Conservation (phyloP, 2,329 filamentous ascomycete genomes). For the Aureobasidium mangrovei region DNA sequence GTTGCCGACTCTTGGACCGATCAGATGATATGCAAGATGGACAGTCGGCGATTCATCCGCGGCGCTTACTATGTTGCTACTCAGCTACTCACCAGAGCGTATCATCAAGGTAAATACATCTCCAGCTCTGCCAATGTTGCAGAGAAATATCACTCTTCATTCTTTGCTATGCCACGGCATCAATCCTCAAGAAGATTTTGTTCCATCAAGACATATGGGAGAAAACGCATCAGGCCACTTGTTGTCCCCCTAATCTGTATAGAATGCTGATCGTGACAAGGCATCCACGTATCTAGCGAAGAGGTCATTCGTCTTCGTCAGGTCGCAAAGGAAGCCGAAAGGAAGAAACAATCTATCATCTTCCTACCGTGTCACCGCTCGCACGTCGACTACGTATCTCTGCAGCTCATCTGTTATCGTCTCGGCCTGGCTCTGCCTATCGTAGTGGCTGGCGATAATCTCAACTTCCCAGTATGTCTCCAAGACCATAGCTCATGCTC, state of each 20-base stretch:
- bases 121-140: neutral
- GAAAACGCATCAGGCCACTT: too few species aligned
- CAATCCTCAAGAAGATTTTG: too few species aligned
- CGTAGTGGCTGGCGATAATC: slow-evolving; percentile 89
- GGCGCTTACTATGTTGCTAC: slow-evolving; percentile 84
- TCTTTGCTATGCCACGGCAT: too few species aligned
- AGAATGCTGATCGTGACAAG: slow-evolving; percentile 23
- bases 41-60: slow-evolving; percentile 85
- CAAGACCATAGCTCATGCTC: too few species aligned
- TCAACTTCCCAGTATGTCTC: slow-evolving; percentile 64
- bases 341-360: slow-evolving; percentile 88
- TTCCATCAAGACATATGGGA: too few species aligned
- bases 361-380: slow-evolving; percentile 92
- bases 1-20: slow-evolving; percentile 82
- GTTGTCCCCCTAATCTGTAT: neutral
- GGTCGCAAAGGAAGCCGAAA: slow-evolving; percentile 72
- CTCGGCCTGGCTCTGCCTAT: slow-evolving; percentile 81
- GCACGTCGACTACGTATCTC: slow-evolving; percentile 90
- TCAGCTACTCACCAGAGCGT: slow-evolving; percentile 82
- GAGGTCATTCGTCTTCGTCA: slow-evolving; percentile 76
- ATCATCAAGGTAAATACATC: slow-evolving; percentile 64
- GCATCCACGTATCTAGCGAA: slow-evolving; percentile 89
- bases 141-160: too few species aligned
- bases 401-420: slow-evolving; percentile 92
- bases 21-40: slow-evolving; percentile 98